Evolutionary conservation across 306 rosid species (phyloP).

Genomic region (Sophora flavescens): DNA sequence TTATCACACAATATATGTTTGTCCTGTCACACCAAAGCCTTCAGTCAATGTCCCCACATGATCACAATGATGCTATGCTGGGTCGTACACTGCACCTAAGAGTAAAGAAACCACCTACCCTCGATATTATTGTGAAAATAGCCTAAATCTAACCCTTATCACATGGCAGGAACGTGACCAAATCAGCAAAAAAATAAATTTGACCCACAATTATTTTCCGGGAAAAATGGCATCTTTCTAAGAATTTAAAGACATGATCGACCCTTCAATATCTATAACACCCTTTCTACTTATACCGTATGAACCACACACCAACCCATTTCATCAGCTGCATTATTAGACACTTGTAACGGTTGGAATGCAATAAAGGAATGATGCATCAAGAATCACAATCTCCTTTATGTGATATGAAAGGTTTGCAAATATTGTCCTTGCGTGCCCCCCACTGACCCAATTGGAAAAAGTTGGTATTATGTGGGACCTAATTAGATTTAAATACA

Average conservation of each 20-base stretch:
- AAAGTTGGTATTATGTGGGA: constrained; percentile 35
- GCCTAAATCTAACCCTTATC: constrained; percentile 16
- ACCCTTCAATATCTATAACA: not conserved
- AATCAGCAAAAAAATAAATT: not conserved
- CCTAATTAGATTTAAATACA: not conserved
- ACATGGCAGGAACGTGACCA: not conserved
- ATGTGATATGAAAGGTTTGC: not conserved
- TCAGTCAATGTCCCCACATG: constrained; percentile 19
- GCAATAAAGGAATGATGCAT: not conserved
- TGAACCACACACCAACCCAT: not conserved
- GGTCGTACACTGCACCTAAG: not conserved
- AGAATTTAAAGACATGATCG: not conserved
- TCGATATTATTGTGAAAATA: not conserved
- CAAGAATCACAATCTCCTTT: constrained; percentile 11
- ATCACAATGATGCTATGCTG: constrained; percentile 2
- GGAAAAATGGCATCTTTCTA: not conserved
- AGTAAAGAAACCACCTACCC: constrained; percentile 6
- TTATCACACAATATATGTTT: not conserved
- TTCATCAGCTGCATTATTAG: not conserved
- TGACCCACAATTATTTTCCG: constrained; percentile 15
- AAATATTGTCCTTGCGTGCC: constrained; percentile 23
- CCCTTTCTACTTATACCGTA: not conserved
- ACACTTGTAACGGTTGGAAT: not conserved
- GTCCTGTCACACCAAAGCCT: constrained; percentile 13
- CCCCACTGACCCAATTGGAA: constrained; percentile 42